Evolutionary conservation across 495 filamentous ascomycete genomes (phyloP).

Genomic region (Aspergillus indologenus): DNA sequence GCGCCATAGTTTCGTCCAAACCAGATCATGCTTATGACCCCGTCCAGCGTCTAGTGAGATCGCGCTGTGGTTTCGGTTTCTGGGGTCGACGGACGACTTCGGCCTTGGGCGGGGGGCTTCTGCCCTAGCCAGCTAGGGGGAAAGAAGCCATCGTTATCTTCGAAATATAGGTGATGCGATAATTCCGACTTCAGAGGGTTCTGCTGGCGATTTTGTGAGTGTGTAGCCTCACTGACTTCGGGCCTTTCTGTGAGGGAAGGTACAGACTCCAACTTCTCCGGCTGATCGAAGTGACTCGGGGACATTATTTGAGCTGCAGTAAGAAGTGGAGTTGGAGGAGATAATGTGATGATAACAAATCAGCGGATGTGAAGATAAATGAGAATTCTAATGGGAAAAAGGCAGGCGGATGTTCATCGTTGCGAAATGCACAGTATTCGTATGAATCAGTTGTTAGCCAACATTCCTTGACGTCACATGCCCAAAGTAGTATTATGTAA

Average conservation of each 20-base stretch:
- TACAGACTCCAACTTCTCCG: neutral
- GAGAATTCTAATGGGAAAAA: no score
- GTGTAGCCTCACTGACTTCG: neutral
- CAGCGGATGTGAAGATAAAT: neutral
- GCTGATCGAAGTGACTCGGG: neutral
- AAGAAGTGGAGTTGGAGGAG: neutral
- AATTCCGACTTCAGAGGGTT: conserved; percentile 11
- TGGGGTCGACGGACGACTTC: neutral
- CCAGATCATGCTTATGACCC: neutral
- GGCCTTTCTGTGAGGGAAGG: neutral
- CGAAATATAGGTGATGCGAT: conserved; percentile 38
- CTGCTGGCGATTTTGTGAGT: neutral
- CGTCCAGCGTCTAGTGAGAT: neutral
- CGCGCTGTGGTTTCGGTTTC: neutral
- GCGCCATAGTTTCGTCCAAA: no score
- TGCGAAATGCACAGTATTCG: no score
- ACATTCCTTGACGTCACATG: conserved; percentile 2
- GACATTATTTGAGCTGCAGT: neutral
- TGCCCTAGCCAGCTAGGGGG: conserved; percentile 35
- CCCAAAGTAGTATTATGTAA: neutral
- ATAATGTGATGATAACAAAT: neutral
- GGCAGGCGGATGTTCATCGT: no score
- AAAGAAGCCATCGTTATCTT: conserved; percentile 44
- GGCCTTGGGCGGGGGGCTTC: conserved; percentile 11
- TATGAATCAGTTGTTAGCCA: neutral